Evolutionary conservation across 345 rosid genomes (phyloP), one percentile per base, ranked within the genome.

Genomic region (Adansonia digitata): DNA sequence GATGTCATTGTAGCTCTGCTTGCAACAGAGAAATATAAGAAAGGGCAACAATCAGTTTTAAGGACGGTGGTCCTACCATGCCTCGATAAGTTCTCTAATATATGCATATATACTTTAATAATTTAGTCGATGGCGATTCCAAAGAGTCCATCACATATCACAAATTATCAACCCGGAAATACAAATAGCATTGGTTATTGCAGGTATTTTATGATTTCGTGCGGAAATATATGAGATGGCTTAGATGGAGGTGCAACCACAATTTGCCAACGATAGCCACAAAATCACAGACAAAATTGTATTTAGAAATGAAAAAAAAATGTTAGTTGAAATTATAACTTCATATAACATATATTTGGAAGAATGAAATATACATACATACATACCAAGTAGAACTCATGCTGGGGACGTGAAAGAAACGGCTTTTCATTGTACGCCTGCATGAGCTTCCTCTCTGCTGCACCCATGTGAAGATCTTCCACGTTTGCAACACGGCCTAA

Each of bases 361-460:
- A 20, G 13, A 40, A 61, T 29, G 31, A 29, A 46, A 27, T 6
- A 53, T 18, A 45, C 57, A 48, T 24, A 43, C 27, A 60, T 46
- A 70, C 87, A 85, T 80, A 90, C 99, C 43, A 37, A 66, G 86
- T 79, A 89, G 74, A 93, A 96, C 29, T 86, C 91, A 65, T 96
- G 99, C 68, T 96, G 99, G 2, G 99, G 99, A 34, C 99, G 97
- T 3, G 99, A 89, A 70, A 96, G 99, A 77, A 96, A 97, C 15
- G 99, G 99, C 75, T 96, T 96, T 77, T 96, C 99, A 69, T 96
- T 96, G 84, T 93, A 96, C 51, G 98, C 94, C 78, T 92, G 93
- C 97, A 96, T 87, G 51, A 96, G 91, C 77, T 93, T 96, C 82
- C 86, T 96, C 88, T 96, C 98, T 3, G 99, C 85, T 24, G 88